These are phyloP conservation scores for Cicer yamashitae DNA, from an alignment of 306 rosid genomes.

Conservation along the genomic window DNA sequence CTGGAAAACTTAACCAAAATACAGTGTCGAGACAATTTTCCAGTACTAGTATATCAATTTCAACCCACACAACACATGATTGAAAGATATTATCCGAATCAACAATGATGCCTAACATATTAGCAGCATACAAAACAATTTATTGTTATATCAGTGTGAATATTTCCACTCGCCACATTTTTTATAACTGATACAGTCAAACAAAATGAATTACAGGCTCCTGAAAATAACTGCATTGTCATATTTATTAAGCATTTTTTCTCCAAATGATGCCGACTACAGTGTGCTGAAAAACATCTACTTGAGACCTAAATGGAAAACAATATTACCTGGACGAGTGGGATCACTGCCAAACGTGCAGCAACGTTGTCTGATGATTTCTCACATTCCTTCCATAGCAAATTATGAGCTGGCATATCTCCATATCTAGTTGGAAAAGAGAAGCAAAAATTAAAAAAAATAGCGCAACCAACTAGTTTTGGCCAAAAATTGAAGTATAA, in stretches of 20 bases:
- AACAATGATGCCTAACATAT: not conserved
- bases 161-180: not conserved
- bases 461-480: constrained; percentile 46
- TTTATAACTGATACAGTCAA: not conserved
- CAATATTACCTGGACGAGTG: constrained; percentile 76
- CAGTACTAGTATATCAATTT: constrained; percentile 20
- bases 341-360: constrained; percentile 92
- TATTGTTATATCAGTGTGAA: not conserved
- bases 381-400: constrained; percentile 96
- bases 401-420: constrained; percentile 95
- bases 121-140: constrained; percentile 25
- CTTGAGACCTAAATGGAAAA: not conserved
- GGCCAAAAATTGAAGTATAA: constrained; percentile 17
- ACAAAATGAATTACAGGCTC: not conserved
- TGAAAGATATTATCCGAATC: not conserved
- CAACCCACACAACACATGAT: not conserved
- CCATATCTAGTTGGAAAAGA: constrained; percentile 71
- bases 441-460: constrained; percentile 27
- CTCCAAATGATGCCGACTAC: constrained; percentile 13
- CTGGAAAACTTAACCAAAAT: constrained; percentile 16
- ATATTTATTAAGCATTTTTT: constrained; percentile 1
- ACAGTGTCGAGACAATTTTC: not conserved
- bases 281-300: not conserved
- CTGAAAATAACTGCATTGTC: not conserved
- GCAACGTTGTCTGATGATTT: constrained; percentile 87